Base-by-base conservation (phyloP, 1,284 basidiomycete species). In the Serendipita sp. region DNA sequence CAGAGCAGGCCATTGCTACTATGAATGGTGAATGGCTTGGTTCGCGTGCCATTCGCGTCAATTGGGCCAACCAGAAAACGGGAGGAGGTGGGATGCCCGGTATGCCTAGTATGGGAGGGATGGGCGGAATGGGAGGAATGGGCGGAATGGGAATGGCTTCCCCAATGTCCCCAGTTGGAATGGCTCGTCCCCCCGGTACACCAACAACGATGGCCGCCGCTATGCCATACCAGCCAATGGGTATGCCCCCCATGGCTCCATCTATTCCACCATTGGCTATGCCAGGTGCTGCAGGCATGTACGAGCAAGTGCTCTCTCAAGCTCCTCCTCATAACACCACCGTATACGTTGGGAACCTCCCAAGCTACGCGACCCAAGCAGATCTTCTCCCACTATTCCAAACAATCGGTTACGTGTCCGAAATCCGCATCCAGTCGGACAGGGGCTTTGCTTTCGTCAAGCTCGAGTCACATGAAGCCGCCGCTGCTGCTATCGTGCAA, bases 1-100 rank as follows among this genome's bases (percentile, higher is more conserved):
- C 96, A 34, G 94, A 98, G 73, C 91, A 95, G 73, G 94, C 95
- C 58, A 99, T 98, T 71, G 88, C 89, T 35, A 93, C 93, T 62
- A 98, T 98, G 94, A 98, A 99, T 71, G 96, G 96, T 63, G 95
- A 99, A 79, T 99, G 93, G 93, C 82, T 99, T 47, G 95, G 95
- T 60, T 91, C 91, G 53, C 85, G 96, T 66, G 93, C 94, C 63
- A 98, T 99, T 71, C 88, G 95, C 66, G 94, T 99, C 75, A 99
- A 99, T 78, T 99, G 95, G 95, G 95, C 95, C 60, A 98, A 96
- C 78, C 94, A 94, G 77, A 98, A 98, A 80, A 96, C 92, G 29
- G 90, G 93, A 74, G 68, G 64, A 10, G 87, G 86, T 65, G 78
- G 72, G 29, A 65, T 64, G 70, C 26, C 65, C 65, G 60, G 65